phyloP scores from a whole-genome alignment of 495 filamentous ascomycete genomes.

The Bathelium albidoporum region DNA sequence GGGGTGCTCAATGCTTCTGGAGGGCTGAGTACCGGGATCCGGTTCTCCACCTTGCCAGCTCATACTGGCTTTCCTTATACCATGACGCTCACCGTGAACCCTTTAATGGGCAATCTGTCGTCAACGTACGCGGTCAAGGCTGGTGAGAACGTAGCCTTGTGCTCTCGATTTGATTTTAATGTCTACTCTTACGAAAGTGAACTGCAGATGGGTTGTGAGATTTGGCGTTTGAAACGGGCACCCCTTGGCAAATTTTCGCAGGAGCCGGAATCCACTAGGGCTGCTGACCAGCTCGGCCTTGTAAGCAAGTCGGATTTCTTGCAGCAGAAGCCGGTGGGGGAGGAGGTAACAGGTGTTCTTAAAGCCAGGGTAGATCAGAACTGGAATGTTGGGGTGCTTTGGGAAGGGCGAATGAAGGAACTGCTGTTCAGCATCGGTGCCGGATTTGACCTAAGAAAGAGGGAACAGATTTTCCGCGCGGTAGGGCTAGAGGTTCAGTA shows the following conservation, averaged over 20 bases:
- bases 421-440: conserved; percentile 83
- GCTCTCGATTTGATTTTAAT: conserved; percentile 90
- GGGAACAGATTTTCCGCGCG: conserved; percentile 58
- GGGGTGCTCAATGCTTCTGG: conserved; percentile 83
- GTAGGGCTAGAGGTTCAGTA: conserved; percentile 86
- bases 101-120: conserved; percentile 82
- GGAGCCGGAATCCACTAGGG: conserved; percentile 17
- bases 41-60: conserved; percentile 84
- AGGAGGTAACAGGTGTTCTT: conserved; percentile 72
- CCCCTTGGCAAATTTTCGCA: conserved; percentile 12
- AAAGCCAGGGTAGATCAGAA: conserved; percentile 83
- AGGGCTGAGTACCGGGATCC: conserved; percentile 68
- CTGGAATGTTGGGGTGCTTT: conserved; percentile 71
- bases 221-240: conserved; percentile 59
- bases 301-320: neutral
- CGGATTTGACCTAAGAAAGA: conserved; percentile 58
- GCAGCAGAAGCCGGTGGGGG: conserved; percentile 30
- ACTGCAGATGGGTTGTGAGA: conserved; percentile 76
- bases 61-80: conserved; percentile 83
- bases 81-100: conserved; percentile 69
- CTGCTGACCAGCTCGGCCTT: conserved; percentile 1
- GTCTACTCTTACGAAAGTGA: conserved; percentile 97
- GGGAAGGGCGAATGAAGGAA: conserved; percentile 91
- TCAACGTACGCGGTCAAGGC: conserved; percentile 85
- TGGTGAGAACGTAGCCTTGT: conserved; percentile 67